Conservation (phyloP, 176 grass and related monocot species). For the Oryza glumipatula region DNA sequence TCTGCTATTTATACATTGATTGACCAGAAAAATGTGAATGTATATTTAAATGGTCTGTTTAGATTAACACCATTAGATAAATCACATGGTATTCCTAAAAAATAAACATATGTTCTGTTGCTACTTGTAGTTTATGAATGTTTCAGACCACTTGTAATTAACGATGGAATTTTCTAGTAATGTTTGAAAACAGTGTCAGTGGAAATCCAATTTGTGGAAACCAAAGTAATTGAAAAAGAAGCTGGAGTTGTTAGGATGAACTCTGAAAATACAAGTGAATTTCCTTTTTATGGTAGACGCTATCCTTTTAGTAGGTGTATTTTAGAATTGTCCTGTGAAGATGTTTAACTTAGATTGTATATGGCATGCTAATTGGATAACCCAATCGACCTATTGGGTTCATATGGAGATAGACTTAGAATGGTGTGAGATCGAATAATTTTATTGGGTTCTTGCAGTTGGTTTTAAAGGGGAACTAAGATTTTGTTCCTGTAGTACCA, state of each 20-base stretch:
- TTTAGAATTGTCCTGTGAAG: neutral
- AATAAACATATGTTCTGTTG: neutral
- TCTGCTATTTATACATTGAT: too few species aligned
- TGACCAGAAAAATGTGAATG: too few species aligned
- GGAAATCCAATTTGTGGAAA: neutral
- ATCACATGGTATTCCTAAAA: neutral
- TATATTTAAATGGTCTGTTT: neutral
- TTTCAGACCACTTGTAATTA: neutral
- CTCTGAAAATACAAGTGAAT: neutral
- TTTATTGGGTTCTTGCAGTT: neutral
- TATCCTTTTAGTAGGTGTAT: neutral
- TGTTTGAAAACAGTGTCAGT: neutral
- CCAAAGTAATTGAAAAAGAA: neutral
- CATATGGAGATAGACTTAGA: neutral
- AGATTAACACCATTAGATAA: neutral
- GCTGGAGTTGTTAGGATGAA: neutral
- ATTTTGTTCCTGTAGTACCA: neutral
- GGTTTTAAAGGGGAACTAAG: neutral
- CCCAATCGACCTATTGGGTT: neutral
- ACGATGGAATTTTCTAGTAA: too few species aligned
- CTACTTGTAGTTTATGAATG: neutral
- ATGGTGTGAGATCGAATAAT: neutral
- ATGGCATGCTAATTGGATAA: neutral
- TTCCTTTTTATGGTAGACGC: neutral
- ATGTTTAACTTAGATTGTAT: neutral